Conservation (phyloP, 1,139 yeast genomes). For the Groenewaldozyma sp. region DNA sequence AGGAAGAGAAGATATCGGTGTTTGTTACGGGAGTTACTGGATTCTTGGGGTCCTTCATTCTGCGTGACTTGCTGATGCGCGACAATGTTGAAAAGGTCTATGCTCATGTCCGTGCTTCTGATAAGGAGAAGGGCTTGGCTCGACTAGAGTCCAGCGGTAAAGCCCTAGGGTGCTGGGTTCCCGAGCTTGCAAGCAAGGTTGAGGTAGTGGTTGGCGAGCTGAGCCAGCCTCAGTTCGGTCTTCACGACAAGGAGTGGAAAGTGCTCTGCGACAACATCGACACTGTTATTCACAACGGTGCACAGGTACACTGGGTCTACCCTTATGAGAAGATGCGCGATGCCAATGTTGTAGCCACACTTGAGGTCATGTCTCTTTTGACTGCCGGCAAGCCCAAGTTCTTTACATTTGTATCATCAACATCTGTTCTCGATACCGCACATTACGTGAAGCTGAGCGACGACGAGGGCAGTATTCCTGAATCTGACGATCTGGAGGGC, state of each 20-base stretch:
- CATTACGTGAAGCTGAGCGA: constrained; percentile 74
- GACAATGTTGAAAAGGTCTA: constrained; percentile 42
- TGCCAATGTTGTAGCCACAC: constrained; percentile 84
- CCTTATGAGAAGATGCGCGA: constrained; percentile 87
- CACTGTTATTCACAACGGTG: constrained; percentile 91
- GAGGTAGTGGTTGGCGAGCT: constrained; percentile 79
- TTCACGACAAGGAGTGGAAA: constrained; percentile 49
- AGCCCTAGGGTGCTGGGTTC: constrained; percentile 83
- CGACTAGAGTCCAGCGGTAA: constrained; percentile 69
- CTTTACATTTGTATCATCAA: constrained; percentile 89
- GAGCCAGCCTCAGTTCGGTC: constrained; percentile 61
- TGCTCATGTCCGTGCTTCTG: constrained; percentile 87
- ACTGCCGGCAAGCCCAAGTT: constrained; percentile 70
- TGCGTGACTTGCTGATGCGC: constrained; percentile 63
- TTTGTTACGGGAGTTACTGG: constrained; percentile 97
- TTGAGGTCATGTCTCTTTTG: constrained; percentile 76
- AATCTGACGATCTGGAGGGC: constrained; percentile 73
- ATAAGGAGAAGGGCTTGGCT: constrained; percentile 57
- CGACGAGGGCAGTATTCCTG: constrained; percentile 69
- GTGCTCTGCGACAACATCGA: constrained; percentile 53
- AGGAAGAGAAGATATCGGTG: constrained; percentile 40
- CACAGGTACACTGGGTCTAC: constrained; percentile 97
- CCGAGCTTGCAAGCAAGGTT: constrained; percentile 46
- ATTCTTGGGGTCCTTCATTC: constrained; percentile 82
- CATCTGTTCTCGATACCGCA: constrained; percentile 83